Conservation (phyloP, 176 grass and related monocot genomes). For the Miscanthus lutarioriparius region DNA sequence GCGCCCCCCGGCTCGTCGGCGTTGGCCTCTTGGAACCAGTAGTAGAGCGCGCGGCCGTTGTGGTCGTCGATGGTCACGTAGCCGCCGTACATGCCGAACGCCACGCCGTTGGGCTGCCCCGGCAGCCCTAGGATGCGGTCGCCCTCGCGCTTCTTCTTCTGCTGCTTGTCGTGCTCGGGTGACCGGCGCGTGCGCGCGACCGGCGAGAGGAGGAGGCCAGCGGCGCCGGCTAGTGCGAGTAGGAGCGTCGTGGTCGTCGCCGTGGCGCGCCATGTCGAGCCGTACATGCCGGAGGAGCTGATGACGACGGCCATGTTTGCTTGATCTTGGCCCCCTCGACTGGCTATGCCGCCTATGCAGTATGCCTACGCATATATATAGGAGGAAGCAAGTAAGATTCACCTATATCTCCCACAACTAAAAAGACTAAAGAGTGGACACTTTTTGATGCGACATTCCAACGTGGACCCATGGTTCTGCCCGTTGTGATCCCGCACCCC, state of each 20-base stretch:
- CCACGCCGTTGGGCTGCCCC: background rate
- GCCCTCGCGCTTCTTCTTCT: background rate
- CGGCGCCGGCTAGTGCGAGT: no score
- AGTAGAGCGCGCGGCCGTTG: background rate
- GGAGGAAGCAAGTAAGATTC: no score
- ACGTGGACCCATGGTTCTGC: no score
- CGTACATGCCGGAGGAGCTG: background rate
- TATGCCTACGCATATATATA: no score
- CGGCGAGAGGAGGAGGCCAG: no score
- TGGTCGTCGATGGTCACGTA: background rate
- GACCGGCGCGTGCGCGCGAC: background rate
- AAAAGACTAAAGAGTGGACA: no score
- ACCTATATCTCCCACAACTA: no score
- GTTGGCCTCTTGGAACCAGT: background rate
- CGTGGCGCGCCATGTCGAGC: background rate
- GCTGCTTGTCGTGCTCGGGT: no score
- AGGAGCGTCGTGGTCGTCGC: background rate
- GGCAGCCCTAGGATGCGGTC: background rate
- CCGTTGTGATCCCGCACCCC: no score
- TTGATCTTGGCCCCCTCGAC: no score
- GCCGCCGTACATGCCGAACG: background rate
- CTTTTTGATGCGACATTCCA: no score
- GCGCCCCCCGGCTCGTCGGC: background rate
- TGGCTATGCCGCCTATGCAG: no score
- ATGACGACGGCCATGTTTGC: background rate